Conservation (phyloP, 1,284 basidiomycete species). For the Trichosporon sp. region DNA sequence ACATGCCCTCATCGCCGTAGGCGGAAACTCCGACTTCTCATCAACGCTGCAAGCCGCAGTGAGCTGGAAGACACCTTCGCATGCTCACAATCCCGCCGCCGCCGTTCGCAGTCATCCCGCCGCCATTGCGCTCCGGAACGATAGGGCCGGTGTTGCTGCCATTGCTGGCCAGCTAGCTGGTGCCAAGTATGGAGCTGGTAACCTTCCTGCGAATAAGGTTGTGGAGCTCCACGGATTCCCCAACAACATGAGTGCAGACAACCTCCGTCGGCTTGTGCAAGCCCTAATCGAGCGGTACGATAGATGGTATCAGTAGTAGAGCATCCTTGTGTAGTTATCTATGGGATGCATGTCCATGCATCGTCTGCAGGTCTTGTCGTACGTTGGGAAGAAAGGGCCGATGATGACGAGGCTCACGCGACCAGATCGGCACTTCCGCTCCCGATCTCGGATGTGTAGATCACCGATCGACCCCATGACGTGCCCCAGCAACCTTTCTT, state of each 20-base stretch:
- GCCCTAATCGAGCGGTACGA: neutral
- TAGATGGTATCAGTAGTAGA: neutral
- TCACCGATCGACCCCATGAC: too few species aligned
- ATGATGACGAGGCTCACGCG: too few species aligned
- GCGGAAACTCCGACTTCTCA: neutral
- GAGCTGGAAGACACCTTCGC: neutral
- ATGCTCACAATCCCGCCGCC: too few species aligned
- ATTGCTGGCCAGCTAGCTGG: neutral
- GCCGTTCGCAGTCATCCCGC: neutral
- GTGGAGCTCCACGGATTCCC: neutral
- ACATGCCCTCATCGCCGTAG: neutral
- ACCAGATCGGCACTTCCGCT: too few species aligned
- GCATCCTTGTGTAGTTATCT: too few species aligned
- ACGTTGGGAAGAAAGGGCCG: too few species aligned
- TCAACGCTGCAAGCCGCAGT: neutral
- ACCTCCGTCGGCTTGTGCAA: neutral
- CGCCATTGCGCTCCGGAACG: neutral
- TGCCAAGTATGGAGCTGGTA: neutral
- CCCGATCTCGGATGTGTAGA: too few species aligned
- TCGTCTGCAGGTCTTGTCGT: too few species aligned
- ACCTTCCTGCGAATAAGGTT: neutral
- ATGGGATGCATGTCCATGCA: too few species aligned
- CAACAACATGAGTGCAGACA: neutral
- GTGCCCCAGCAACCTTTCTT: too few species aligned
- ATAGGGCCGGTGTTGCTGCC: neutral